These are phyloP conservation scores for Brassica juncea DNA, from an alignment of 345 rosid genomes.

Conservation along the genomic window DNA sequence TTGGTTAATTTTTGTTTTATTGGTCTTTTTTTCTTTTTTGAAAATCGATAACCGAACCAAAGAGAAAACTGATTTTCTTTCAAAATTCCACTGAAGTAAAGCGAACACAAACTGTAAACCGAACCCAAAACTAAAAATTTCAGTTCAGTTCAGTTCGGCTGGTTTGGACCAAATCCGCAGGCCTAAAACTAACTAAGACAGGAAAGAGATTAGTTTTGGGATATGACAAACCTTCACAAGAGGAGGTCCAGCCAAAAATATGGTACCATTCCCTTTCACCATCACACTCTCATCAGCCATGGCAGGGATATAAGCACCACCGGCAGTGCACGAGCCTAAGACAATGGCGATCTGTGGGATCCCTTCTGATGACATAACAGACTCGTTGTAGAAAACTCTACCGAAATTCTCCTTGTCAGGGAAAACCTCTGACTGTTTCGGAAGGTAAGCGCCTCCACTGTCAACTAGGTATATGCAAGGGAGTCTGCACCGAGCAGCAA, in stretches of 20 bases:
- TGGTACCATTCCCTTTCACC: slow-evolving; percentile 98
- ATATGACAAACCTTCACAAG: slow-evolving; percentile 72
- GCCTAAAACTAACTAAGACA: neutral
- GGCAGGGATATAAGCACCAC: slow-evolving; percentile 98
- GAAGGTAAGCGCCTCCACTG: slow-evolving; percentile 95
- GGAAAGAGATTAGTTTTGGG: neutral
- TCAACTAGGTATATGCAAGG: slow-evolving; percentile 95
- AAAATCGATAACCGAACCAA: too few species aligned
- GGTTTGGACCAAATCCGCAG: too few species aligned
- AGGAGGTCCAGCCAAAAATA: slow-evolving; percentile 96
- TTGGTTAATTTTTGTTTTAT: too few species aligned
- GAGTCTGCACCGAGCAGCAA: slow-evolving; percentile 80
- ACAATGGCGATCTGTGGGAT: slow-evolving; percentile 95
- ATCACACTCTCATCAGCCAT: slow-evolving; percentile 99
- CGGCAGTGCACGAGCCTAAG: slow-evolving; percentile 93
- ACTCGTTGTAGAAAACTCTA: slow-evolving; percentile 89
- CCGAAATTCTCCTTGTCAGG: slow-evolving; percentile 97
- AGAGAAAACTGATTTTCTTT: too few species aligned
- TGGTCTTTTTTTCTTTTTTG: too few species aligned
- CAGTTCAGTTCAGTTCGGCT: too few species aligned
- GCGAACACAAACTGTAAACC: too few species aligned
- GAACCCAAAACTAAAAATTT: too few species aligned
- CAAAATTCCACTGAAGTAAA: too few species aligned
- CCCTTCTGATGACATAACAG: slow-evolving; percentile 89
- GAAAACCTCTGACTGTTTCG: slow-evolving; percentile 96